These are phyloP conservation scores for Brettanomyces naardenensis DNA, from an alignment of 805 yeast species.

Conservation along the genomic window DNA sequence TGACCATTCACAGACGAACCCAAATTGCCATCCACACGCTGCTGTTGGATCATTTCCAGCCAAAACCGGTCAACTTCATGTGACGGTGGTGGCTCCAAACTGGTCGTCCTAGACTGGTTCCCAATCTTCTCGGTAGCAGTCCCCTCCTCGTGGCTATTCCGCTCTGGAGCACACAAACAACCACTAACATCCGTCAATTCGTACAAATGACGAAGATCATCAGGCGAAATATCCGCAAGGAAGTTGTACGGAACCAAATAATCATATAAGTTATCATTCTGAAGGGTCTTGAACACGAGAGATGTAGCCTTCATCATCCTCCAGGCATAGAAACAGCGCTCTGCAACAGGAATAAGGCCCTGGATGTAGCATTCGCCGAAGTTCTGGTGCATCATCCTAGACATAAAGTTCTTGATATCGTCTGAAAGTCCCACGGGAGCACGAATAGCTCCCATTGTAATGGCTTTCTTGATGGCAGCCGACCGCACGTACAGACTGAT, in stretches of 20 bases:
- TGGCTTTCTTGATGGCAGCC: not conserved
- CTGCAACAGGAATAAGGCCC: constrained; percentile 39
- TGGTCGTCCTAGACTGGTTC: too few relatives aligned
- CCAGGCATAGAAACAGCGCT: constrained; percentile 60
- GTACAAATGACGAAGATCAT: too few relatives aligned
- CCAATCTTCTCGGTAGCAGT: too few relatives aligned
- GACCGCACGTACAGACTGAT: not conserved
- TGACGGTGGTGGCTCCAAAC: too few relatives aligned
- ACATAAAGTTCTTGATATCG: not conserved
- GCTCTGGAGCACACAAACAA: too few relatives aligned
- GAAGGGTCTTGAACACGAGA: not conserved
- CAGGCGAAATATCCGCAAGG: not conserved
- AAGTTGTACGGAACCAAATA: not conserved
- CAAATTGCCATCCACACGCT: too few relatives aligned
- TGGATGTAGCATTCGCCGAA: constrained; percentile 7
- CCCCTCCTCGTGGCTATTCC: too few relatives aligned
- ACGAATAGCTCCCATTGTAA: not conserved
- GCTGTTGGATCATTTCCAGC: too few relatives aligned
- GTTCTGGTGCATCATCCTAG: constrained; percentile 4
- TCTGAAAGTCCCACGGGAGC: not conserved
- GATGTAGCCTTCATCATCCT: constrained; percentile 47
- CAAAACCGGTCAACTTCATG: too few relatives aligned
- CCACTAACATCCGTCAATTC: too few relatives aligned
- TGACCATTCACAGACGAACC: too few relatives aligned
- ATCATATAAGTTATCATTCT: not conserved